These are phyloP conservation scores for Wickerhamomyces bovis DNA, from an alignment of 805 yeast genomes.

Conservation along the genomic window DNA sequence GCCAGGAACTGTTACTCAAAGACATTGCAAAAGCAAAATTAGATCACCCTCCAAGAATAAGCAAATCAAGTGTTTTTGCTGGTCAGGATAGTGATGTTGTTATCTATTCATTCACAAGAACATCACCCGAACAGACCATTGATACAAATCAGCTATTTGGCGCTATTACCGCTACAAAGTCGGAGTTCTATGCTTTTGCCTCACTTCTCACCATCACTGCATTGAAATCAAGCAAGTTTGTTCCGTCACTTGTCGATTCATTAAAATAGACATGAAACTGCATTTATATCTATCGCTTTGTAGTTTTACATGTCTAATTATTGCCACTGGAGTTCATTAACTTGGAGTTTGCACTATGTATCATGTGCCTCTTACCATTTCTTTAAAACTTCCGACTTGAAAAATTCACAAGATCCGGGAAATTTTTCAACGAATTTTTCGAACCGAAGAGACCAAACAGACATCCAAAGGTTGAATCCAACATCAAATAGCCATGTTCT, in stretches of 20 bases:
- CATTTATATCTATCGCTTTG: no score
- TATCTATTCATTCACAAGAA: conserved; percentile 1
- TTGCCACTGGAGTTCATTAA: no score
- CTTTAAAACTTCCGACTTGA: background rate
- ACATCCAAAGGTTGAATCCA: background rate
- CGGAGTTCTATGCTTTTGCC: conserved; percentile 1
- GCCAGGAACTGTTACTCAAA: conserved; percentile 7
- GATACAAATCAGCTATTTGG: background rate
- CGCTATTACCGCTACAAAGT: background rate
- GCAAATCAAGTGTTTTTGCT: background rate
- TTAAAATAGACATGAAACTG: no score
- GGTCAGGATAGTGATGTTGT: background rate
- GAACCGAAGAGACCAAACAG: background rate
- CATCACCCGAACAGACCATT: background rate
- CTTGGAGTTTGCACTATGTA: no score
- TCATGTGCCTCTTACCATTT: background rate
- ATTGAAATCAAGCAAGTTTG: background rate
- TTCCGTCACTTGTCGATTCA: background rate
- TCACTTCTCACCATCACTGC: background rate
- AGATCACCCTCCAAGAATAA: background rate
- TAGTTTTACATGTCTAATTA: no score
- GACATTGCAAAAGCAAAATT: background rate
- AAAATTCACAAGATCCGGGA: background rate
- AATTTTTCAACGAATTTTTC: conserved; percentile 5
- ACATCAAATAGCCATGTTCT: background rate